Percentiles rank a stretch among this genome's conserved stretches.
phyloP scores from a whole-genome alignment of 768 basidiomycete genomes.

The Serpula lacrymans region DNA sequence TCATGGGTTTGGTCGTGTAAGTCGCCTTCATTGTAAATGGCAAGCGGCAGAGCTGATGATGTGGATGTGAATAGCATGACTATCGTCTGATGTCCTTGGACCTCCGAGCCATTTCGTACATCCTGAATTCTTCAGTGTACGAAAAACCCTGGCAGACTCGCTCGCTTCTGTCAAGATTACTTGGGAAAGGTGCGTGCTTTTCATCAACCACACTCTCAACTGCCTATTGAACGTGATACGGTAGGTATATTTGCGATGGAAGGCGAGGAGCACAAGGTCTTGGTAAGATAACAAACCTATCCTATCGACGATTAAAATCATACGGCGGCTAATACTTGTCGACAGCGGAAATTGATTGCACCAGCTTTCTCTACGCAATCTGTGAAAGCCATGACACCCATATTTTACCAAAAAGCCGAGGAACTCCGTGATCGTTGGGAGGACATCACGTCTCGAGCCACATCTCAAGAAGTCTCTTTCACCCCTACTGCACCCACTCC shows the following conservation, averaged over 20 bases:
- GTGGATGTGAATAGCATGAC: slow-evolving; percentile 38
- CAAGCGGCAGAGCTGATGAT: neutral
- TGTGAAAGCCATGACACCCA: slow-evolving; percentile 41
- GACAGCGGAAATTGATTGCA: slow-evolving; percentile 42
- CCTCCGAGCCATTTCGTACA: slow-evolving; percentile 43
- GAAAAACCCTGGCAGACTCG: slow-evolving; percentile 60
- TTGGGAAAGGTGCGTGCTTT: slow-evolving; percentile 41
- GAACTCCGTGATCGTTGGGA: slow-evolving; percentile 47
- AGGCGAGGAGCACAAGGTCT: slow-evolving; percentile 43
- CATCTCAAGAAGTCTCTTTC: neutral
- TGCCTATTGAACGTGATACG: too few relatives aligned
- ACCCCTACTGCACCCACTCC: slow-evolving; percentile 7
- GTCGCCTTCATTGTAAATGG: neutral
- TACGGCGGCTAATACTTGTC: neutral
- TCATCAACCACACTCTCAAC: neutral
- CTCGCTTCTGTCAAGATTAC: slow-evolving; percentile 40
- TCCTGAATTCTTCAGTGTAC: slow-evolving; percentile 45
- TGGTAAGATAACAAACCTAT: slow-evolving; percentile 31
- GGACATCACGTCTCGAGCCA: slow-evolving; percentile 18
- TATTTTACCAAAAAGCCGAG: slow-evolving; percentile 51
- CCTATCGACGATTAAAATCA: neutral
- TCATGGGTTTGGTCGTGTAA: slow-evolving; percentile 51
- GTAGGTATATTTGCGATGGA: slow-evolving; percentile 52
- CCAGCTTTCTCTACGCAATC: slow-evolving; percentile 49
- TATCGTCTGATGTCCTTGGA: slow-evolving; percentile 54